Conservation (phyloP, 148 eudicot genomes). For the Rhododendron williamsianum region DNA sequence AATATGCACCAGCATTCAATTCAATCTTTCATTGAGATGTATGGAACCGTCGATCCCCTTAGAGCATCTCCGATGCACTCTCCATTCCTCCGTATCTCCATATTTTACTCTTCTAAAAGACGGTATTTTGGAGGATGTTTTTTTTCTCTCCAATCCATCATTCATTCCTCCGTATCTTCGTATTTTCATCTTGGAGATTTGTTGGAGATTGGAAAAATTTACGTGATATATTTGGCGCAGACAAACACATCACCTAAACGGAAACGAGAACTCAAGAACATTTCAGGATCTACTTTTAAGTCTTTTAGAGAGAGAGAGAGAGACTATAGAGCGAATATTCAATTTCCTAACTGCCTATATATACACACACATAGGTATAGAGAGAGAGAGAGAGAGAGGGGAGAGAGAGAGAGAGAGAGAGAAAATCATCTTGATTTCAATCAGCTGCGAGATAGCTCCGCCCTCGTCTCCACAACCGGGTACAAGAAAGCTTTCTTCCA, state of each 20-base stretch:
- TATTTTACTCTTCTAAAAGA: too few relatives aligned
- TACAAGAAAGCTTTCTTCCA: not conserved
- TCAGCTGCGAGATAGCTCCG: slow-evolving; percentile 15
- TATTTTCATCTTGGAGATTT: too few relatives aligned
- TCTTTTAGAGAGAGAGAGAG: slow-evolving; percentile 5
- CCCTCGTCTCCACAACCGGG: slow-evolving; percentile 3
- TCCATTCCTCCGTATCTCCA: too few relatives aligned
- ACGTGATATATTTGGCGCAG: not conserved
- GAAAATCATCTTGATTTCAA: not conserved
- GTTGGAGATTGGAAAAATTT: too few relatives aligned
- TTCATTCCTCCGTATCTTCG: too few relatives aligned
- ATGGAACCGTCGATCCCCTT: too few relatives aligned
- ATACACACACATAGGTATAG: not conserved
- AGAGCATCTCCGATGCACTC: too few relatives aligned
- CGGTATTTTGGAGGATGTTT: too few relatives aligned
- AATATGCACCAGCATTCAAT: too few relatives aligned
- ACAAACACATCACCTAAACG: not conserved
- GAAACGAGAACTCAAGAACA: not conserved
- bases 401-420: slow-evolving; percentile 6
- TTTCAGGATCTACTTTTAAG: not conserved
- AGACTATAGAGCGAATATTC: not conserved
- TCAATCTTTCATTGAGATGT: too few relatives aligned
- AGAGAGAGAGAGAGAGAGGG: slow-evolving; percentile 6
- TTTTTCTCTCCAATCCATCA: too few relatives aligned
- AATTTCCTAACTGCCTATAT: not conserved